A percentile compares a stretch with the other conserved stretches of the same genome.
Conservation (phyloP, 2,329 filamentous ascomycete species). For the Aspergillus unguis region DNA sequence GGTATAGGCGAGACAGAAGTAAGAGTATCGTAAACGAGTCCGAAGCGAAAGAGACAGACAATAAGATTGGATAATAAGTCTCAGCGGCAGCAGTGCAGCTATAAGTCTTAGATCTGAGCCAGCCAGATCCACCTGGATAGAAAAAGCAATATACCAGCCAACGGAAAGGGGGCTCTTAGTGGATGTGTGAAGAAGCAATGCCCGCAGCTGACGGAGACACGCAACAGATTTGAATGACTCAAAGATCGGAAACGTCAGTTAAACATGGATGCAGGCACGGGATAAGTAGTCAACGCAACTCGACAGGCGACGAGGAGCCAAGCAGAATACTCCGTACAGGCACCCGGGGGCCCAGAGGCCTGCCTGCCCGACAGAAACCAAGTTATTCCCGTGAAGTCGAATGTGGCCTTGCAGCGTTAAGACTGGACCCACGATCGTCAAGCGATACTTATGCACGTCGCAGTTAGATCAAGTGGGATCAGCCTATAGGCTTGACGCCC, state of each 20-base stretch:
- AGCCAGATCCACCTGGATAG: slow-evolving; percentile 25
- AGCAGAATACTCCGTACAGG: slow-evolving; percentile 8
- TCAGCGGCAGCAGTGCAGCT: slow-evolving; percentile 9
- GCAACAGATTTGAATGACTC: background rate
- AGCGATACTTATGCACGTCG: slow-evolving; percentile 33
- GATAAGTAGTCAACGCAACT: background rate
- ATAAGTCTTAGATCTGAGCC: slow-evolving; percentile 23
- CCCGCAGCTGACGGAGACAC: background rate
- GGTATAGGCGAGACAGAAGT: background rate
- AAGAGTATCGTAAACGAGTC: background rate
- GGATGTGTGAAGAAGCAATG: slow-evolving; percentile 12
- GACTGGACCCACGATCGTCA: slow-evolving; percentile 26
- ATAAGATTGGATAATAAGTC: background rate
- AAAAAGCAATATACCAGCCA: slow-evolving; percentile 21
- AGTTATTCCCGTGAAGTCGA: slow-evolving; percentile 12
- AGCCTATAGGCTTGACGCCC: slow-evolving; percentile 25
- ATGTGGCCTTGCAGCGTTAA: slow-evolving; percentile 9
- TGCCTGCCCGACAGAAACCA: slow-evolving; percentile 15
- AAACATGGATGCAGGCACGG: slow-evolving; percentile 11
- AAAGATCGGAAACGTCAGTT: slow-evolving; percentile 2
- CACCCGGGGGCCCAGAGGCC: slow-evolving; percentile 16
- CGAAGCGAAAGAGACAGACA: slow-evolving; percentile 4
- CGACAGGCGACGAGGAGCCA: slow-evolving; percentile 5
- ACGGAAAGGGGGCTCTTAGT: slow-evolving; percentile 17
- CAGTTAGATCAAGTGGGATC: slow-evolving; percentile 23